These are phyloP conservation scores for Boletus barrowsii DNA, from an alignment of 768 basidiomycete genomes.

Conservation along the genomic window DNA sequence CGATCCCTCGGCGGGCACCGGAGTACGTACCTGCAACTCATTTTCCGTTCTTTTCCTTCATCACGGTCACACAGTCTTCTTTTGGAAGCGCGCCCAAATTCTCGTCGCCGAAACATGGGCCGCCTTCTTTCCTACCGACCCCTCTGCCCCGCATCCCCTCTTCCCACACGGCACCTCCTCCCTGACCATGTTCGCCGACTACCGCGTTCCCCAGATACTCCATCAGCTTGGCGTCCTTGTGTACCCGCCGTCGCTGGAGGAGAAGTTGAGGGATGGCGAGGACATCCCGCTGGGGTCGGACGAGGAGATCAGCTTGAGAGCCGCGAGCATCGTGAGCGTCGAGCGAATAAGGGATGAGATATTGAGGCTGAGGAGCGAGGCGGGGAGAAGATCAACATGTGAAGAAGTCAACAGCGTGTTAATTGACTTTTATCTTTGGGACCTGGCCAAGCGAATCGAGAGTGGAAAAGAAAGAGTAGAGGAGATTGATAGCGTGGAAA, in stretches of 20 bases:
- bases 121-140: constrained; percentile 69
- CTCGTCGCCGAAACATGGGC: constrained; percentile 91
- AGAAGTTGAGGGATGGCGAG: constrained; percentile 43
- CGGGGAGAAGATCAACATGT: constrained; percentile 20
- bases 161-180: constrained; percentile 65
- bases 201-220: constrained; percentile 86
- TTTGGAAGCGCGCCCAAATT: constrained; percentile 93
- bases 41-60: not conserved
- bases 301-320: constrained; percentile 78
- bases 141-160: constrained; percentile 57
- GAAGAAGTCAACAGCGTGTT: constrained; percentile 64
- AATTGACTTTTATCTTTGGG: constrained; percentile 92
- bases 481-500: constrained; percentile 51
- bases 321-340: constrained; percentile 76
- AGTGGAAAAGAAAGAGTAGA: constrained; percentile 55
- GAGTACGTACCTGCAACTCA: constrained; percentile 38
- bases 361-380: constrained; percentile 20
- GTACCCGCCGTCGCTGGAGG: constrained; percentile 63
- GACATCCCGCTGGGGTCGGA: constrained; percentile 52
- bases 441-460: constrained; percentile 76
- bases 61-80: constrained; percentile 46
- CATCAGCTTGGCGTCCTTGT: constrained; percentile 76
- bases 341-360: constrained; percentile 70
- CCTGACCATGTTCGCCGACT: constrained; percentile 94
- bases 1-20: constrained; percentile 51